Conservation (phyloP, 73 alveolate genomes). For the Diophrys appendiculata region DNA sequence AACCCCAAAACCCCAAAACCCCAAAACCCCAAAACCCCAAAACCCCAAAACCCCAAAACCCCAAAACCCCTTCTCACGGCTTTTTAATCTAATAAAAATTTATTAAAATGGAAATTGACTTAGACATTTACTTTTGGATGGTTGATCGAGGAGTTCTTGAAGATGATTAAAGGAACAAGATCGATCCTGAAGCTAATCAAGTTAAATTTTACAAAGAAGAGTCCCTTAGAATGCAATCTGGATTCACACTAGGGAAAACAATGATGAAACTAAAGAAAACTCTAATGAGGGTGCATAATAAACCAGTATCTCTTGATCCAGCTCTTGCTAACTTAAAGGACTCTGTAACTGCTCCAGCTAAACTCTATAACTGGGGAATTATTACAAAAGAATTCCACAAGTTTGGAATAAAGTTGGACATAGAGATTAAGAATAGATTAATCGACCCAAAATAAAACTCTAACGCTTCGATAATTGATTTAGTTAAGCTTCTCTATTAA, state of each 20-base stretch:
- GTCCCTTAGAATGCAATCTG: conserved; percentile 35
- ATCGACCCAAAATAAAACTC: conserved; percentile 2
- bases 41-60: too few relatives aligned
- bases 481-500: not conserved
- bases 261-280: conserved; percentile 59
- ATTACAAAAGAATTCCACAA: conserved; percentile 62
- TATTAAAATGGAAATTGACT: conserved; percentile 58
- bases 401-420: conserved; percentile 66
- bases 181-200: conserved; percentile 35
- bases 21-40: too few relatives aligned
- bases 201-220: conserved; percentile 48
- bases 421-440: conserved; percentile 54
- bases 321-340: conserved; percentile 50
- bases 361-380: conserved; percentile 80
- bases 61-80: too few relatives aligned
- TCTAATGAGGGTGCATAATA: conserved; percentile 36
- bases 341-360: conserved; percentile 56
- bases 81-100: not conserved
- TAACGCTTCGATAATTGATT: not conserved
- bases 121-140: conserved; percentile 64
- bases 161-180: conserved; percentile 62
- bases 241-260: conserved; percentile 33
- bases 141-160: conserved; percentile 57
- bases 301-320: conserved; percentile 59
- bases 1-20: too few relatives aligned